Evolutionary conservation across 495 filamentous ascomycete genomes (phyloP).

Genomic region (Lophiotrema nucula): DNA sequence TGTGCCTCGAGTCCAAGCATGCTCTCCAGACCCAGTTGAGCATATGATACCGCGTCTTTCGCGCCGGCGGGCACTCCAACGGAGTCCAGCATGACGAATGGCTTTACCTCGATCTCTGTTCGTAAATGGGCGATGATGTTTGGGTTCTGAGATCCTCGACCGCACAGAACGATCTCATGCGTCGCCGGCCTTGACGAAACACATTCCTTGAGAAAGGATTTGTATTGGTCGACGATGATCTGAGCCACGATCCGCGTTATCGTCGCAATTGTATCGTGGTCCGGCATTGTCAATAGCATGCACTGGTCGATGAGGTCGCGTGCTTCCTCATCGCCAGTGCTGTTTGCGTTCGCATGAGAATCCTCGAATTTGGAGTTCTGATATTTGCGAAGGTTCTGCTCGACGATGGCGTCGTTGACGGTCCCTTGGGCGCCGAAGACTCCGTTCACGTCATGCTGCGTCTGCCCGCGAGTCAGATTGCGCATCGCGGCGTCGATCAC

Average conservation of each 20-base stretch:
- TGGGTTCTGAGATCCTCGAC: constrained; percentile 14
- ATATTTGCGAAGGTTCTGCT: constrained; percentile 1
- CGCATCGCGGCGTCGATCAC: constrained; percentile 12
- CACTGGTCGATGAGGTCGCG: constrained; percentile 23
- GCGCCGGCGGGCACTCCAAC: constrained; percentile 5
- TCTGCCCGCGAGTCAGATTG: not conserved
- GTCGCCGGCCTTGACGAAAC: not conserved
- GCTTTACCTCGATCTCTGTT: not conserved
- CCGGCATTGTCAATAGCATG: constrained; percentile 1
- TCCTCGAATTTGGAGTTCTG: constrained; percentile 1
- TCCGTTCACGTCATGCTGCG: constrained; percentile 1
- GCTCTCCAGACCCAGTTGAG: constrained; percentile 5
- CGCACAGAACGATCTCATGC: constrained; percentile 25
- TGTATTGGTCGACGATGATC: constrained; percentile 13
- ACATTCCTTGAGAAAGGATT: not conserved
- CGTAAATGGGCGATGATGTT: constrained; percentile 11
- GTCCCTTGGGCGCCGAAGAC: constrained; percentile 4
- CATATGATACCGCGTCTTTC: constrained; percentile 14
- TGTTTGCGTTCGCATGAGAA: not conserved
- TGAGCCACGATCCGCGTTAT: constrained; percentile 19
- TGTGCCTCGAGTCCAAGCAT: not conserved
- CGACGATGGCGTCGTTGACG: constrained; percentile 9
- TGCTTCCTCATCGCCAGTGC: constrained; percentile 1
- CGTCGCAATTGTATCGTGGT: constrained; percentile 17
- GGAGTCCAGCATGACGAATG: constrained; percentile 6